Conservation (phyloP, 129 eudicot species). For the Cynara cardunculus region DNA sequence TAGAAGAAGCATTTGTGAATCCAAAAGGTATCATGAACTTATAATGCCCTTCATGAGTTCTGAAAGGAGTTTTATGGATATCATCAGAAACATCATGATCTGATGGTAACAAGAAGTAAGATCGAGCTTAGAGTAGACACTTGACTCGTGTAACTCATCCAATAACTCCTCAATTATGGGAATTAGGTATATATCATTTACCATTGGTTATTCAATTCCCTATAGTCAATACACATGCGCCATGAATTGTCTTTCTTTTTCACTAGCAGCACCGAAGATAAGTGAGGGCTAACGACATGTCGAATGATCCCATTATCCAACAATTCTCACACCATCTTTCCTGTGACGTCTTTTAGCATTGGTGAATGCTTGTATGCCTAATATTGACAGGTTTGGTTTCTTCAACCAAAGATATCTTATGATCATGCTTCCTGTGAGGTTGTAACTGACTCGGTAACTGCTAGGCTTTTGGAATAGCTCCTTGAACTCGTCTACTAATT, state of each 20-base stretch:
- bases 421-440: too few relatives aligned
- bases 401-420: not conserved
- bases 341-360: not conserved
- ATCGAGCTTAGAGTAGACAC: constrained; percentile 6
- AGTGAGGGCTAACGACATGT: not conserved
- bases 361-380: not conserved
- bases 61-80: not conserved
- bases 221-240: too few relatives aligned
- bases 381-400: not conserved
- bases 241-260: not conserved
- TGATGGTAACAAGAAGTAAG: constrained; percentile 4
- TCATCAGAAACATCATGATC: not conserved
- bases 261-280: not conserved
- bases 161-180: not conserved
- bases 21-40: not conserved
- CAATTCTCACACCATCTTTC: not conserved
- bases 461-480: too few relatives aligned
- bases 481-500: not conserved
- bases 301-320: not conserved
- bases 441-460: too few relatives aligned
- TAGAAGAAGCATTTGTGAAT: not conserved
- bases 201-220: too few relatives aligned
- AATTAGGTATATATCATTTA: too few relatives aligned
- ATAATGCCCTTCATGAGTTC: not conserved
- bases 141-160: not conserved